A percentile compares a stretch with the other conserved stretches of the same genome.
Conservation (phyloP, 441 rosid genomes). For the Gossypium laxum region DNA sequence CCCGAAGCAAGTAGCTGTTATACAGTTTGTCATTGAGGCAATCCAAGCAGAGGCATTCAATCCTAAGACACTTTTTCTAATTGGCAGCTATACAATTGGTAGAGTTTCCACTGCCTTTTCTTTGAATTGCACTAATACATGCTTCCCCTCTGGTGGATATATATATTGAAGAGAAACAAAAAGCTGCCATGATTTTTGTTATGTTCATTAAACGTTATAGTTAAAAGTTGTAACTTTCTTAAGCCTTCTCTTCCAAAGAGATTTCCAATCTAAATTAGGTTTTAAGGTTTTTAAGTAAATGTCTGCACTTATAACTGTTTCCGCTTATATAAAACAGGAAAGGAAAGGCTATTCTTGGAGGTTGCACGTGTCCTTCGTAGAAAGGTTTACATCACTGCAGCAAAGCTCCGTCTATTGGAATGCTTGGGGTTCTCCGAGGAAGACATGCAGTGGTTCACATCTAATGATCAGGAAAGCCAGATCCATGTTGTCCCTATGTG, state of each 20-base stretch:
- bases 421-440: slow-evolving; percentile 68
- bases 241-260: neutral
- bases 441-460: slow-evolving; percentile 82
- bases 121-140: neutral
- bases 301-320: neutral
- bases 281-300: neutral
- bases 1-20: slow-evolving; percentile 83
- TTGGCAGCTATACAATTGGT: slow-evolving; percentile 94
- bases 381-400: slow-evolving; percentile 57
- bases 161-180: neutral
- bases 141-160: neutral
- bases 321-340: slow-evolving; percentile 35
- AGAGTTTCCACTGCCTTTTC: slow-evolving; percentile 11
- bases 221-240: neutral
- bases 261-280: neutral
- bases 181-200: neutral
- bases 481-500: slow-evolving; percentile 91
- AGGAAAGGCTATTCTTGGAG: slow-evolving; percentile 88
- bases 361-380: slow-evolving; percentile 64
- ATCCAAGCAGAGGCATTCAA: slow-evolving; percentile 93
- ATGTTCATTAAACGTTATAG: neutral
- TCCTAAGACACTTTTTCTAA: slow-evolving; percentile 73
- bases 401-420: slow-evolving; percentile 58
- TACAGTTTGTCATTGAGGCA: slow-evolving; percentile 85
- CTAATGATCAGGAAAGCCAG: slow-evolving; percentile 75